phyloP scores from a whole-genome alignment of 768 basidiomycete species.

The Amanita pallidorosea region DNA sequence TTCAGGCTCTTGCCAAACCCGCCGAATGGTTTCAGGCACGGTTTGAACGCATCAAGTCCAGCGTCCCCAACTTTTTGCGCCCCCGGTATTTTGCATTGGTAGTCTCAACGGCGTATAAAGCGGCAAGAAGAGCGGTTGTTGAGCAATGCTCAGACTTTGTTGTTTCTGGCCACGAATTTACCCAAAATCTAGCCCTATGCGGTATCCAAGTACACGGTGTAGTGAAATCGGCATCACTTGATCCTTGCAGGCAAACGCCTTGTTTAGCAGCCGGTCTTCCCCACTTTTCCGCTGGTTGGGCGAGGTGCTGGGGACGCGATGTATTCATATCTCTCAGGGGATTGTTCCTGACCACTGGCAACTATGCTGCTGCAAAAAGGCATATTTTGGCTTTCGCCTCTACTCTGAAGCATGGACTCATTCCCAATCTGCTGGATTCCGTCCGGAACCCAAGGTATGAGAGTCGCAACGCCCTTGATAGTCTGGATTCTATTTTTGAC shows the following conservation, averaged over 20 bases:
- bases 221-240: conserved; percentile 85
- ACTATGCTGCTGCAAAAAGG: conserved; percentile 71
- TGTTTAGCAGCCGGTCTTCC: conserved; percentile 92
- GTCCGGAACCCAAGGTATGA: conserved; percentile 68
- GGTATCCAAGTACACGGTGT: conserved; percentile 85
- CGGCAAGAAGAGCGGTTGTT: conserved; percentile 69
- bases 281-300: conserved; percentile 91
- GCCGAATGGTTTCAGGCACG: conserved; percentile 81
- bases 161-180: conserved; percentile 75
- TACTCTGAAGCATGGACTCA: conserved; percentile 89
- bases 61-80: conserved; percentile 77
- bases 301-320: conserved; percentile 93
- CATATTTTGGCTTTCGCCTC: conserved; percentile 93
- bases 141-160: conserved; percentile 89
- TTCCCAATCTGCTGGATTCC: conserved; percentile 93
- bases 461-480: not conserved
- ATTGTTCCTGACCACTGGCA: conserved; percentile 88
- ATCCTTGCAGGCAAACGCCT: conserved; percentile 57
- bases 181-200: conserved; percentile 80
- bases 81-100: conserved; percentile 96
- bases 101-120: conserved; percentile 87
- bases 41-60: conserved; percentile 69
- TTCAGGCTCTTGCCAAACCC: conserved; percentile 62
- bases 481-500: not conserved
- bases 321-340: conserved; percentile 92